A percentile compares a stretch with the other conserved stretches of the same genome.
Evolutionary conservation across 306 rosid species (phyloP).

Genomic region (Castanospermum australe): DNA sequence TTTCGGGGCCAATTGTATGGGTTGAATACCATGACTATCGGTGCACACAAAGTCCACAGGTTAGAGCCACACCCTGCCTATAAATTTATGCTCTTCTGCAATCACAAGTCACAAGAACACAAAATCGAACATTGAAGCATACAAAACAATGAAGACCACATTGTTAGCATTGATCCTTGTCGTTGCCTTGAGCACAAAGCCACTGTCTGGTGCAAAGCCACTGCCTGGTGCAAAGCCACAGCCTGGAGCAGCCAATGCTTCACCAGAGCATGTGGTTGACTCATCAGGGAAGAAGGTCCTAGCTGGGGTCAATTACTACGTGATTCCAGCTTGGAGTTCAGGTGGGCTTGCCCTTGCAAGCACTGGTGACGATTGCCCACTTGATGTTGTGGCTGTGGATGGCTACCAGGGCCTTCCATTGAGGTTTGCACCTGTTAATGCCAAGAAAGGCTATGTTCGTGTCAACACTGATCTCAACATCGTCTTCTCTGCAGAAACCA

Average conservation of each 20-base stretch:
- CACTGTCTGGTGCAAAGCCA: no score
- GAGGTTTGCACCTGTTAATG: constrained; percentile 17
- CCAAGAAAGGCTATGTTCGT: constrained; percentile 13
- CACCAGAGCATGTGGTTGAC: constrained; percentile 41
- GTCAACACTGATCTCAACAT: constrained; percentile 37
- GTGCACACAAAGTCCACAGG: not conserved
- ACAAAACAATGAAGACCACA: no score
- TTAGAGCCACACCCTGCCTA: not conserved
- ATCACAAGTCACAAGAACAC: no score
- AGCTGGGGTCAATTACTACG: constrained; percentile 19
- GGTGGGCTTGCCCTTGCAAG: constrained; percentile 23
- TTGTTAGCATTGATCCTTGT: no score
- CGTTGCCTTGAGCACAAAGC: no score
- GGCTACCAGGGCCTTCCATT: constrained; percentile 32
- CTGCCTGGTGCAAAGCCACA: no score
- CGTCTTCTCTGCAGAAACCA: constrained; percentile 16
- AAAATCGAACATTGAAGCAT: no score
- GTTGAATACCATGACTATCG: not conserved
- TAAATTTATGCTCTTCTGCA: not conserved
- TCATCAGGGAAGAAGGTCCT: no score
- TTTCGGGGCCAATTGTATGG: not conserved
- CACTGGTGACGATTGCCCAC: constrained; percentile 21
- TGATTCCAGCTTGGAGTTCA: not conserved
- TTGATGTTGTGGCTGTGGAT: constrained; percentile 32
- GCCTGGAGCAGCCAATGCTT: constrained; percentile 13